phyloP scores from a whole-genome alignment of 805 yeast species.

The Starmerella geochares region DNA sequence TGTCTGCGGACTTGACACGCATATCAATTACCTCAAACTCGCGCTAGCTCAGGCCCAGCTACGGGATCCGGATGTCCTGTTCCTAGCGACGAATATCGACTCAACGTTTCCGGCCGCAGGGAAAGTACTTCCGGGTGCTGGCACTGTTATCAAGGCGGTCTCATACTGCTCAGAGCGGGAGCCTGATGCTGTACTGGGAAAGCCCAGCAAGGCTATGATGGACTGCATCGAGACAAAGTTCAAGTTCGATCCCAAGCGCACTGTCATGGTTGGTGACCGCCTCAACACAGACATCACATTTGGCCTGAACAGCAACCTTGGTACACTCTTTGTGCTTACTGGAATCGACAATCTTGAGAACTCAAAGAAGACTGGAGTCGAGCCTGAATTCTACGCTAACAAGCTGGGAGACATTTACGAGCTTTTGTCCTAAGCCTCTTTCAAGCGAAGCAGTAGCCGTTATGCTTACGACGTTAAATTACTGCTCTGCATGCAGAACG shows the following conservation, averaged over 20 bases:
- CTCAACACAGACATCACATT: conserved; percentile 90
- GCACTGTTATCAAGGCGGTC: conserved; percentile 72
- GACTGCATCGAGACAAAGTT: conserved; percentile 67
- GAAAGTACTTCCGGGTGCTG: conserved; percentile 84
- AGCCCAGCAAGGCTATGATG: conserved; percentile 84
- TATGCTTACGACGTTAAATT: background rate
- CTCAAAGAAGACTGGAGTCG: conserved; percentile 32
- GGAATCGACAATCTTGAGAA: conserved; percentile 72
- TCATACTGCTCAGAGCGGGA: conserved; percentile 65
- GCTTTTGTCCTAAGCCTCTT: conserved; percentile 27
- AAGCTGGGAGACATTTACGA: conserved; percentile 70
- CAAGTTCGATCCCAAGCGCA: conserved; percentile 42
- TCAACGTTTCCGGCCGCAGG: conserved; percentile 90
- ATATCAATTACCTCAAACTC: conserved; percentile 69
- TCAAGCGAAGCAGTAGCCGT: background rate
- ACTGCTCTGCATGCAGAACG: background rate
- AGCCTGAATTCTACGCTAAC: conserved; percentile 60
- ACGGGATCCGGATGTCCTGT: conserved; percentile 51
- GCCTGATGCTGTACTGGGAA: conserved; percentile 79
- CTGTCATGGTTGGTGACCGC: conserved; percentile 93
- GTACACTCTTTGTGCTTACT: conserved; percentile 76
- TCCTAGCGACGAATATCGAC: conserved; percentile 89
- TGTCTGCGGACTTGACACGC: conserved; percentile 72
- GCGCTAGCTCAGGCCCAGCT: conserved; percentile 76
- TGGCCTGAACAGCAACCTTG: conserved; percentile 78